These are phyloP conservation scores for Cercospora sp. DNA, from an alignment of 2,329 filamentous ascomycete species.

Conservation along the genomic window DNA sequence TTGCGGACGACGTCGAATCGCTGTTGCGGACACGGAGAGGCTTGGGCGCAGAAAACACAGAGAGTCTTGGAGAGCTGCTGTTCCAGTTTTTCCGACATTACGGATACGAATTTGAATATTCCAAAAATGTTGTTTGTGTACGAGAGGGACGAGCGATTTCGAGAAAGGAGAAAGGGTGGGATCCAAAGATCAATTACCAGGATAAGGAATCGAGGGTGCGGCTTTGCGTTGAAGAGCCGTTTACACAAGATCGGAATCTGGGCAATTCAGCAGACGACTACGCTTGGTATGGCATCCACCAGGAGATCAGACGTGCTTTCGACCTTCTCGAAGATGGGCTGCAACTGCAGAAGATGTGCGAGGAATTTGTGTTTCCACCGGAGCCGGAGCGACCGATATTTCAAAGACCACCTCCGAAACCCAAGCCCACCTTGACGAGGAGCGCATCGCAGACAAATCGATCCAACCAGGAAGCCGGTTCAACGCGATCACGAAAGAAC, in stretches of 20 bases:
- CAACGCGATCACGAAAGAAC: constrained; percentile 37
- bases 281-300: constrained; percentile 85
- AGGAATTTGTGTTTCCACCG: constrained; percentile 83
- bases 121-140: constrained; percentile 80
- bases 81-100: constrained; percentile 97
- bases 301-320: constrained; percentile 87
- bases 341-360: constrained; percentile 80
- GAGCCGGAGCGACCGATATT: constrained; percentile 63
- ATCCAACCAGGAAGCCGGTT: constrained; percentile 49
- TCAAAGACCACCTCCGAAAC: constrained; percentile 58
- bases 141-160: constrained; percentile 75
- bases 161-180: constrained; percentile 87
- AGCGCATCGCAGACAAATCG: constrained; percentile 52
- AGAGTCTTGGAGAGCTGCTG: constrained; percentile 79
- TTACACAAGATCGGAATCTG: constrained; percentile 84
- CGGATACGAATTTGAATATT: constrained; percentile 88
- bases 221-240: constrained; percentile 94
- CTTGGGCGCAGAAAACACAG: constrained; percentile 77
- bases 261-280: constrained; percentile 96
- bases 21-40: constrained; percentile 56
- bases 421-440: constrained; percentile 55
- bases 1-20: constrained; percentile 79
- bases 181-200: constrained; percentile 54
- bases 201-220: constrained; percentile 62
- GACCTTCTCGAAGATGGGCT: constrained; percentile 71